phyloP scores from a whole-genome alignment of 148 eudicot species.

The Spergularia marina region DNA sequence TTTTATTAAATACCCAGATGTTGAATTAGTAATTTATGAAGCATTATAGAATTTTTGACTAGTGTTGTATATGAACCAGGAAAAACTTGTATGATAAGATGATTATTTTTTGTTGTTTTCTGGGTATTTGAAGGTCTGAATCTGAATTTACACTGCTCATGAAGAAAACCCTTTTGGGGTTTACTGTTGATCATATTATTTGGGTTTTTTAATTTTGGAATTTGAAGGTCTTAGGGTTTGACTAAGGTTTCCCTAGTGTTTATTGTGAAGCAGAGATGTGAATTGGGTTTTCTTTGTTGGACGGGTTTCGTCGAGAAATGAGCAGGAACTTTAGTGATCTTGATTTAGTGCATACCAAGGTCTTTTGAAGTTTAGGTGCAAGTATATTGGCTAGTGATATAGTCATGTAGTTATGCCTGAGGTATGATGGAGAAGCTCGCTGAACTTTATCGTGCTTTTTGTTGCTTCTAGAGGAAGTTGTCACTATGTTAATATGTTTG shows the following conservation, averaged over 20 bases:
- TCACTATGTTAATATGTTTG: neutral
- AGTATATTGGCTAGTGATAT: neutral
- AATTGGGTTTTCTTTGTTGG: neutral
- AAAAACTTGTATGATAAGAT: no score
- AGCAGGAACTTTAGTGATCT: neutral
- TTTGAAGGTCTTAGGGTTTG: neutral
- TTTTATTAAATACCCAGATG: neutral
- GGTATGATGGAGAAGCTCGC: no score
- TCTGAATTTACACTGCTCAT: no score
- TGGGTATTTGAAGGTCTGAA: no score
- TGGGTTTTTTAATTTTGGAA: neutral
- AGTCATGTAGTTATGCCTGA: neutral
- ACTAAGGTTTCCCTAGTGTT: neutral
- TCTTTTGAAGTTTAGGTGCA: neutral
- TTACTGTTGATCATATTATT: neutral
- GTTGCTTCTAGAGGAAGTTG: neutral
- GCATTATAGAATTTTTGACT: neutral
- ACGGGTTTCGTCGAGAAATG: neutral
- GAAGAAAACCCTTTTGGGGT: neutral
- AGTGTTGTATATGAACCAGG: neutral
- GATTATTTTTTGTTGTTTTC: no score
- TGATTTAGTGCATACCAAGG: neutral
- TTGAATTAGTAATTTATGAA: neutral
- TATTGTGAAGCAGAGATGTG: neutral
- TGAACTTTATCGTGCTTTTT: neutral